Evolutionary conservation across 1,284 basidiomycete species (phyloP), one percentile per base, ranked within the genome.

Genomic region (Phellinidium pouzarii): DNA sequence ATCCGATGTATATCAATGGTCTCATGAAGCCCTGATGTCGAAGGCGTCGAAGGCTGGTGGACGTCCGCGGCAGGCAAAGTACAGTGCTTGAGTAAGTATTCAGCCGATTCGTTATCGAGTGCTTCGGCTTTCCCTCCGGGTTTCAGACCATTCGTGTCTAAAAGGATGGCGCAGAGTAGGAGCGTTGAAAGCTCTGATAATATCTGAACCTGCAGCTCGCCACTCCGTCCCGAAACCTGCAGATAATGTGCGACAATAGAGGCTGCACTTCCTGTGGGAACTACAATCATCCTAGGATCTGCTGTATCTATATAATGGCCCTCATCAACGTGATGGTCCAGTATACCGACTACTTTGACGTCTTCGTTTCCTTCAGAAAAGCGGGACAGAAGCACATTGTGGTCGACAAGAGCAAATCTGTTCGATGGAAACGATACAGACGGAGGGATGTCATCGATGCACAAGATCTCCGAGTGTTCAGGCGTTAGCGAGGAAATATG

Each of bases 271-370:
- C 94, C 94, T 0, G 81, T 80, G 0, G 80, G 77, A 2, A 68
- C 65, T 40, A 69, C 66, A 52, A 96, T 76, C 48, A 81, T 68
- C 17, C 93, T 79, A 2, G 87, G 83, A 8, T 74, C 65, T 0
- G 91, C 90, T 3, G 72, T 70, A 52, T 77, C 75, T 4, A 64
- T 64, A 65, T 95, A 80, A 2, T 76, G 69, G 0, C 77, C 76
- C 60, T 94, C 94, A 68, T 98, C 94, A 40, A 79, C 83, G 66
- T 99, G 94, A 65, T 99, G 95, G 66, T 99, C 95, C n/a, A 99
- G 71, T 48, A 98, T 74, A 2, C 87, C 83, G 1, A 80, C 73
- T 3, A 98, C 91, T 7, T 68, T 67, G 1, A 71, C 67, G 22
- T 67, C 64, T 4, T 74, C 66, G 40, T 74, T 68, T 25, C 68